Evolutionary conservation across 495 filamentous ascomycete species (phyloP), one percentile per base, ranked within the genome.

Genomic region (Annulohypoxylon stygium): DNA sequence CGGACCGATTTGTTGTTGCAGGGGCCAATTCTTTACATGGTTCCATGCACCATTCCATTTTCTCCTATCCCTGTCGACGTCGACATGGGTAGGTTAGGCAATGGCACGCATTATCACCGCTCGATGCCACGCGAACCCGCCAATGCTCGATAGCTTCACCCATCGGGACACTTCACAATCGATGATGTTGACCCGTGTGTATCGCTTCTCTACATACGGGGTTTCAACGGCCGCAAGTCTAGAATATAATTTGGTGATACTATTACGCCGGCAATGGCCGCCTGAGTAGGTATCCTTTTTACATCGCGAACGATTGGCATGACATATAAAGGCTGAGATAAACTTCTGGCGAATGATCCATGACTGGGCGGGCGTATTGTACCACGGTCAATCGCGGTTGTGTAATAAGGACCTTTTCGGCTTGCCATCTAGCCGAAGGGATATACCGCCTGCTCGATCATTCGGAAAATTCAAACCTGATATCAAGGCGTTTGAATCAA

Each of bases 391-490:
- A 65, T 61, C 45, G 70, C 65, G 70, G 70, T 69, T 65, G 70
- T 73, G 70, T 69, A 65, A 69, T 68, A 57, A 69, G 43, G 37
- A 39, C 47, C 36, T 55, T 36, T 64, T 63, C 67, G 48, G 59
- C 45, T 61, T 55, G 53, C 54, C 51, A 65, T 65, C 59, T 47
- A 61, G 47, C 65, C 70, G 61, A 70, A 53, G 45, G 48, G 34
- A 20, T 65, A 69, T 74, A 66, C 54, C 36, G 50, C 25, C 55
- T 47, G 53, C 57, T 67, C 33, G 55, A 74, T 74, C 67, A 61
- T 63, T 74, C 71, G 71, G 71, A 67, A 70, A 74, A 70, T 74
- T 74, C 67, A 70, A 74, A 74, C 71, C 67, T 74, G 71, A 55
- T 70, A 74, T 71, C 53, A 74, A 18, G 66, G 65, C 65, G 65